phyloP scores from a whole-genome alignment of 1,284 basidiomycete genomes.

The Porodaedalea pini region DNA sequence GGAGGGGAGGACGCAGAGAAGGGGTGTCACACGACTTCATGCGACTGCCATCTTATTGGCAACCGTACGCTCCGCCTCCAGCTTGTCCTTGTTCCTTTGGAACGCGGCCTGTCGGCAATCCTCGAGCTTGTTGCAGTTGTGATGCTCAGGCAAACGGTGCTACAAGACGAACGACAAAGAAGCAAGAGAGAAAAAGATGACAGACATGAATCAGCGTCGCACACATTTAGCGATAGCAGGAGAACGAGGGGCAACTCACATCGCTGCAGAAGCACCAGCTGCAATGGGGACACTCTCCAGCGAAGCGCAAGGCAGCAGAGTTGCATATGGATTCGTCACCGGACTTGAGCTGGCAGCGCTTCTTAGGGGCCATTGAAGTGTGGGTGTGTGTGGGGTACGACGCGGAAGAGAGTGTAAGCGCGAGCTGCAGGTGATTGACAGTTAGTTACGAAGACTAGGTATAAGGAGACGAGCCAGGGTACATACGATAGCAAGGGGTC shows the following conservation, averaged over 20 bases:
- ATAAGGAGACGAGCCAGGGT: neutral
- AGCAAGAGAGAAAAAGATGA: constrained; percentile 21
- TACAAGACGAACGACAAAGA: constrained; percentile 32
- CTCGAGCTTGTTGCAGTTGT: constrained; percentile 73
- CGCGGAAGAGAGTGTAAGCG: constrained; percentile 1
- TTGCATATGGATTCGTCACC: constrained; percentile 58
- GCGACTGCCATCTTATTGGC: constrained; percentile 79
- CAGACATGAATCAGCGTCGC: constrained; percentile 14
- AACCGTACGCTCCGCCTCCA: constrained; percentile 83
- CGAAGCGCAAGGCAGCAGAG: constrained; percentile 73
- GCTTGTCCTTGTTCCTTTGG: constrained; percentile 78
- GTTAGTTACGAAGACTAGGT: neutral
- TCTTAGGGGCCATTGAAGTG: constrained; percentile 68
- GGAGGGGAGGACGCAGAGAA: constrained; percentile 14
- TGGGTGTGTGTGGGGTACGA: neutral
- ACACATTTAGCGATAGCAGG: constrained; percentile 1
- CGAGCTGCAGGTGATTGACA: neutral
- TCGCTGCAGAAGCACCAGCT: constrained; percentile 68
- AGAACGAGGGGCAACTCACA: constrained; percentile 44
- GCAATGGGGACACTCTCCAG: constrained; percentile 80
- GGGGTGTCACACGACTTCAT: constrained; percentile 34
- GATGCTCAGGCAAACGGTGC: constrained; percentile 83
- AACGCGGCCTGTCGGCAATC: constrained; percentile 82
- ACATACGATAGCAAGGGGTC: neutral
- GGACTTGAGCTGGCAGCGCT: constrained; percentile 74